Evolutionary conservation across 768 basidiomycete species (phyloP), one percentile per base, ranked within the genome.

Genomic region (Boletus patriciae): DNA sequence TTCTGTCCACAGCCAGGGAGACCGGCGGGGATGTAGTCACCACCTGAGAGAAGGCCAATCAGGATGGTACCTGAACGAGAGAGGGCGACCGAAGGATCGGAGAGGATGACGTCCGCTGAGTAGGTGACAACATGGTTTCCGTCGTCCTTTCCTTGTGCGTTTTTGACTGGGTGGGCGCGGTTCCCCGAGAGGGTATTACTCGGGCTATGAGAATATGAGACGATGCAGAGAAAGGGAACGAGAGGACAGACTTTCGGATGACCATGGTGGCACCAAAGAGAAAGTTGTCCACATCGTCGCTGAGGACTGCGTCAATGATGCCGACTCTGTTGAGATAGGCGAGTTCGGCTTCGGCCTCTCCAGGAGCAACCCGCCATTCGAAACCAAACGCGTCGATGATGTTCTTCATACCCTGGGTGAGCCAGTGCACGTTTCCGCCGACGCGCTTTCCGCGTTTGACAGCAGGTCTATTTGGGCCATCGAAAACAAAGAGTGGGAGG

Each of bases 281-380:
- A 66, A 96, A 88, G 52, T 85, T 94, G 66, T 98, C 94, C 2
- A 94, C 94, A 64, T 97, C 95, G 70, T 98, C 95, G 0, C 94
- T 91, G 43, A 95, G 78, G 25, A 97, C 83, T 0, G 87, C 92
- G 67, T 98, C 95, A 54, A 98, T 89, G 50, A 89, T 70, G 3
- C 92, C 92, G 42, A 86, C 82, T 5, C 81, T 77, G 63, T 93
- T 94, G 51, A 98, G 77, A 59, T 90, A 87, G 0, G 94, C 94
- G 3, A 98, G 78, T 66, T 96, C 94, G 0, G 94, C 94, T 70
- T 98, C 95, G 0, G 95, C 95, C 72, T 97, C 95, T 18, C 92
- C 94, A 7, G 94, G 94, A 16, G 93, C 94, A 69, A 79, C 83
- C 61, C 83, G 76, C 84, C 86, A 89, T 65, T 90, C 87, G 61